phyloP scores from a whole-genome alignment of 768 basidiomycete genomes.

The Pholiota molesta region DNA sequence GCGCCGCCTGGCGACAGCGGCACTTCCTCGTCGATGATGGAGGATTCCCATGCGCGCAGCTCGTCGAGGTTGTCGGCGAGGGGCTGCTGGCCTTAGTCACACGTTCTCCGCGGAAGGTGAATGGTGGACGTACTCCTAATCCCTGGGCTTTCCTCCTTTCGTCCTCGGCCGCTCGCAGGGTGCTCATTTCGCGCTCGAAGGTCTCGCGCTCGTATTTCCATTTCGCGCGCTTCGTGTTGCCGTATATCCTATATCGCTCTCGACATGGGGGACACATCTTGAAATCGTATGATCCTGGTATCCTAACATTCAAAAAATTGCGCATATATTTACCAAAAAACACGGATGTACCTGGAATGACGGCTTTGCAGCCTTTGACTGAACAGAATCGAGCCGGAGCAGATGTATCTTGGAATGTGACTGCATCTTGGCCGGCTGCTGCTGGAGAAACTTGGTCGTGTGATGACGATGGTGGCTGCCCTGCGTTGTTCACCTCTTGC shows the following conservation, averaged over 20 bases:
- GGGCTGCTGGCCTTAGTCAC: conserved; percentile 26
- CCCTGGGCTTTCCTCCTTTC: conserved; percentile 35
- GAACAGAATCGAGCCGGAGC: conserved; percentile 45
- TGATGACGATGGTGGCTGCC: not conserved
- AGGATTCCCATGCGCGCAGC: conserved; percentile 36
- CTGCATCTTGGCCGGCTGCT: not conserved
- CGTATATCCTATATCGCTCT: conserved; percentile 51
- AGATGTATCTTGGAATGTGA: not conserved
- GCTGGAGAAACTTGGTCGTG: not conserved
- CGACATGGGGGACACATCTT: conserved; percentile 53
- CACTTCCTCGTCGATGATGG: conserved; percentile 35
- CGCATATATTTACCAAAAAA: conserved; percentile 25
- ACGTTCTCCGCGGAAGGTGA: not conserved
- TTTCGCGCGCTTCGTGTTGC: conserved; percentile 56
- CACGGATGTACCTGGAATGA: conserved; percentile 37
- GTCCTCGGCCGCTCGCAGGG: conserved; percentile 41
- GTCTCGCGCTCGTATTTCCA: conserved; percentile 50
- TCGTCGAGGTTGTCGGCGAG: conserved; percentile 38
- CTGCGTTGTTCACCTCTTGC: not conserved
- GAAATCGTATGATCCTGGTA: conserved; percentile 33
- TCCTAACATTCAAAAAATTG: conserved; percentile 1
- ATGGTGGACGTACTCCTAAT: conserved; percentile 31
- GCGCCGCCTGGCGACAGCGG: conserved; percentile 17
- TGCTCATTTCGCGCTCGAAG: conserved; percentile 42
- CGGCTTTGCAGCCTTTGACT: conserved; percentile 55